Evolutionary conservation across 441 rosid species (phyloP), one percentile per base, ranked within the genome.

Genomic region (Sinapis alba): DNA sequence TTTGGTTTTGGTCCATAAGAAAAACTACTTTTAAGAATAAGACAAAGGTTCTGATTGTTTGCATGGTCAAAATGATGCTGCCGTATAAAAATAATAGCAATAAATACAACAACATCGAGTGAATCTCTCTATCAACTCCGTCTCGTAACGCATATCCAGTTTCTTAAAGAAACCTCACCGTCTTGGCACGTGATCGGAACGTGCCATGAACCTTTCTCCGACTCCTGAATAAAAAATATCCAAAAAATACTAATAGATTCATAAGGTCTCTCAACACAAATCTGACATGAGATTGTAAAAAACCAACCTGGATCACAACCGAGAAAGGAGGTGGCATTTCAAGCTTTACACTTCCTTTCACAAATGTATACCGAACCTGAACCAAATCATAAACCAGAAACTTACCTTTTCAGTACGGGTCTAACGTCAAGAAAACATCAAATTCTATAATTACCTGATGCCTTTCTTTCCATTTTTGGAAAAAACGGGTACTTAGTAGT

Each of bases 171-270:
- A 54, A 79, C 85, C 11, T 78, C 86, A 21, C 45, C 69, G 58
- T 76, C 70, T 18, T 71, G 61, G 36, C 72, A 68, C 12, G 66
- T 57, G 12, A 87, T 62, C 1, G 95, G 97, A 10, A 89, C 86
- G 72, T 94, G 97, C 96, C 98, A 94, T 58, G 90, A 89, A 47
- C 97, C 94, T 57, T 87, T 90, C 65, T 84, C 91, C 4, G 97
- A 92, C 84, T 94, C 97, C 95, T 94, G 84, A 69, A 58, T 80
- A 63, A n/a, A 60, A 8, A 60, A 15, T 32, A 32, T 36, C 69
- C 69, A 53, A 8, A 19, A 9, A 7, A n/a, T n/a, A n/a, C n/a
- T n/a, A n/a, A n/a, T n/a, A n/a, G 26, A 62, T 24, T 57, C 62
- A 20, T 32, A 34, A 62, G 36, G 3, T 10, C 7, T 34, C 24